Evolutionary conservation across 1,284 basidiomycete genomes (phyloP), one percentile per base, ranked within the genome.

Genomic region (Cryptococcus neoformans): DNA sequence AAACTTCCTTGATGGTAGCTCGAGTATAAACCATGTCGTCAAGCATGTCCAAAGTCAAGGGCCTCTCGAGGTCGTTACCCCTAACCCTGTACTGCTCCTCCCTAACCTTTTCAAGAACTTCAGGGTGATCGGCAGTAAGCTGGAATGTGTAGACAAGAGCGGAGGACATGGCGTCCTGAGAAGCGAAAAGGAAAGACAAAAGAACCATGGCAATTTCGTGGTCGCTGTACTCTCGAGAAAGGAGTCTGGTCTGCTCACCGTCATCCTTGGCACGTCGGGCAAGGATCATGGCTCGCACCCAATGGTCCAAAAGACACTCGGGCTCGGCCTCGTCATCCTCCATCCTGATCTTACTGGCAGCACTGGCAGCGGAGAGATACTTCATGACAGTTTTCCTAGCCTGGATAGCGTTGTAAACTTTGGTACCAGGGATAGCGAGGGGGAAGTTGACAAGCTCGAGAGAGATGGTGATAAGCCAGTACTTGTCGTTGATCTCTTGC

Each of bases 391-490:
- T 81, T 78, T 97, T 98, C 72, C 95, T 87, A 5, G 92, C 90
- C 79, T 96, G 86, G 69, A 95, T 89, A 1, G 95, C 95, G 63
- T 87, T 89, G 81, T 90, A 99, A 51, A 98, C 86, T 78, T 98
- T 98, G 57, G 95, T 99, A 37, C 96, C 96, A 37, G 93, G 93
- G 49, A 94, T 67, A n/a, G 92, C 88, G 62, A 99, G 81, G 28
- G 95, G 95, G 83, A 99, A 99, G 82, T 99, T 99, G 82, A 99
- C 95, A 56, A 99, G 88, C 77, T 99, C 92, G 47, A 99, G 87
- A 1, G 95, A 92, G 65, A 87, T 81, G 14, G 95, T 98, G 78
- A 99, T 96, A 60, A 84, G 82, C 95, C 95, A 99, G 81, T 98
- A 99, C 76, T 92, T 92, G 65, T 91, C 87, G 71, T 85, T 89